phyloP scores from a whole-genome alignment of 1,284 basidiomycete species.

The Leccinum huronense region DNA sequence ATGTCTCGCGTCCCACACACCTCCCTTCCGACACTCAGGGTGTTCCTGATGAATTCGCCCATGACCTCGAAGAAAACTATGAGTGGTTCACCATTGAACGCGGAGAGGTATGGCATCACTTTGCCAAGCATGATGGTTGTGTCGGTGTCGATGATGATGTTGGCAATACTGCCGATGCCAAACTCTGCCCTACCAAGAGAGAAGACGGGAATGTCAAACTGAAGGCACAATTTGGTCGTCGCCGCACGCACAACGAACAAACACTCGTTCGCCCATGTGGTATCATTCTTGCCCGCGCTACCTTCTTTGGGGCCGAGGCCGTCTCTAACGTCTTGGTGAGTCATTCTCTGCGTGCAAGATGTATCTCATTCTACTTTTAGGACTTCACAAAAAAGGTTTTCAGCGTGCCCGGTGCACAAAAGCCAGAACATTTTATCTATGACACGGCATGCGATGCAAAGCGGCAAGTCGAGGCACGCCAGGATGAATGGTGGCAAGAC shows the following conservation, averaged over 20 bases:
- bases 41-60: too few species aligned
- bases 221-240: neutral
- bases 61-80: too few species aligned
- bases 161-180: too few species aligned
- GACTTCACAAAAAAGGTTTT: neutral
- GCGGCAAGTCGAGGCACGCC: neutral
- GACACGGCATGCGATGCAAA: neutral
- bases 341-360: too few species aligned
- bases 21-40: too few species aligned
- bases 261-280: neutral
- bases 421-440: constrained; percentile 1
- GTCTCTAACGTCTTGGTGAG: neutral
- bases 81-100: too few species aligned
- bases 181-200: too few species aligned
- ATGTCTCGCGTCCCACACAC: too few species aligned
- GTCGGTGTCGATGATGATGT: too few species aligned
- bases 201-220: neutral
- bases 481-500: too few species aligned
- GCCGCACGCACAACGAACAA: neutral
- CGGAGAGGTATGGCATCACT: too few species aligned
- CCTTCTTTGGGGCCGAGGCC: neutral
- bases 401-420: neutral
- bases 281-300: neutral
- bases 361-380: neutral
- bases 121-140: too few species aligned